Percentiles rank a stretch among this genome's conserved stretches.
Conservation (phyloP, 2,329 filamentous ascomycete species). For the Harringtonia lauricola region DNA sequence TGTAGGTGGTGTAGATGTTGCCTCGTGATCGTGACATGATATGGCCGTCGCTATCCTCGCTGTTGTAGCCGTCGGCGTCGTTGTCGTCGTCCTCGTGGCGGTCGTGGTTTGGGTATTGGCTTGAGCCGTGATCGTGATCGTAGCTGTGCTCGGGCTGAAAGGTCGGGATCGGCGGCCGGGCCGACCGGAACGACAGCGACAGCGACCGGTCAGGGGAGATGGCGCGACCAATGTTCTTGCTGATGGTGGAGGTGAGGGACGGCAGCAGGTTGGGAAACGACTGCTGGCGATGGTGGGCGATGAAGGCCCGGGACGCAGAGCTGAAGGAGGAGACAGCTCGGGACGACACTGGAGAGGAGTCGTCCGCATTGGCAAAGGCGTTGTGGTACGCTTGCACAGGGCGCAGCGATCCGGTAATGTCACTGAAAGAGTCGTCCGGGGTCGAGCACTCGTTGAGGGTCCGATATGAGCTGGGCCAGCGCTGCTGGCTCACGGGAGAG, state of each 20-base stretch:
- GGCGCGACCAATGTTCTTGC: conserved; percentile 11
- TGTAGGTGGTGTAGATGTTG: conserved; percentile 4
- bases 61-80: conserved; percentile 19
- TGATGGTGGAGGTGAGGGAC: conserved; percentile 8
- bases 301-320: conserved; percentile 11
- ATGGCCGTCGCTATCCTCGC: conserved; percentile 13
- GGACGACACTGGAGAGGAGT: conserved; percentile 5
- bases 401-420: conserved; percentile 4
- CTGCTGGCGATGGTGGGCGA: conserved; percentile 22
- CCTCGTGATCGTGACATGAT: conserved; percentile 1
- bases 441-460: conserved; percentile 3
- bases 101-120: no score
- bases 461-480: no score
- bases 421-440: background rate
- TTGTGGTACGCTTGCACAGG: conserved; percentile 23
- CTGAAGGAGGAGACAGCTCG: conserved; percentile 8
- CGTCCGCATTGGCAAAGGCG: conserved; percentile 17
- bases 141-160: conserved; percentile 20
- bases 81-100: conserved; percentile 9
- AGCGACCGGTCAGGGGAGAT: conserved; percentile 11
- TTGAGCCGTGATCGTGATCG: conserved; percentile 16
- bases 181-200: background rate
- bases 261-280: conserved; percentile 25
- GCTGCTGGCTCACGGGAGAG: conserved; percentile 2
- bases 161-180: conserved; percentile 3